phyloP scores from a whole-genome alignment of 2,329 filamentous ascomycete species.

The Fonsecaea nubica region DNA sequence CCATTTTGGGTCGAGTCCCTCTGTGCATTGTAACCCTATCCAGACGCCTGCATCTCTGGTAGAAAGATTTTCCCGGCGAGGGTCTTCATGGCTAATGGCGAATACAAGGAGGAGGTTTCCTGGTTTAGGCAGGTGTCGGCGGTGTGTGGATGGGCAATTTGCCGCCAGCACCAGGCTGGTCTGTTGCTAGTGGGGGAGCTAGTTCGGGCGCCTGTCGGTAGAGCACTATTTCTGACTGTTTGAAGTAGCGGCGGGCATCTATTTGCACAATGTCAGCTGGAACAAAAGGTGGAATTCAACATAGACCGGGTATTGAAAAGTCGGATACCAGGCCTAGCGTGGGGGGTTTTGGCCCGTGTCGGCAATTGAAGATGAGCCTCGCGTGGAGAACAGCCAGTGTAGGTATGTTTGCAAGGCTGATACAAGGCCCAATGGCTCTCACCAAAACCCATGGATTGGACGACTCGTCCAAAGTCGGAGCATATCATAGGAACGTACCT shows the following conservation, averaged over 20 bases:
- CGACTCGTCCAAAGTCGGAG: slow-evolving; percentile 15
- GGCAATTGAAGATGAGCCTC: background rate
- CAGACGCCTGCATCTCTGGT: background rate
- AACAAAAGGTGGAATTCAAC: background rate
- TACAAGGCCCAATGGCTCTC: background rate
- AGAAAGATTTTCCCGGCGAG: background rate
- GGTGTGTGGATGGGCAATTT: slow-evolving; percentile 35
- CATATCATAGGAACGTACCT: slow-evolving; percentile 60
- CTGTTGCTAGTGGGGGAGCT: slow-evolving; percentile 36
- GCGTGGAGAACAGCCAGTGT: background rate
- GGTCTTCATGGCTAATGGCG: background rate
- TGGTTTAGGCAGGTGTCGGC: slow-evolving; percentile 38
- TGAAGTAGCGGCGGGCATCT: slow-evolving; percentile 96
- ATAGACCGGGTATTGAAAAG: background rate
- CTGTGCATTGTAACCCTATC: background rate
- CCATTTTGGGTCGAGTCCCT: background rate
- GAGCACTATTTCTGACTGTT: slow-evolving; percentile 97
- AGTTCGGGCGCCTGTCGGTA: slow-evolving; percentile 73
- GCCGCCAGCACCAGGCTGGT: slow-evolving; percentile 39
- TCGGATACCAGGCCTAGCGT: slow-evolving; percentile 14
- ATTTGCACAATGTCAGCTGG: slow-evolving; percentile 6
- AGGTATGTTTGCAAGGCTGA: background rate
- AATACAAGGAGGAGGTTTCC: background rate
- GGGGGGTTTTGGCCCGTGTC: slow-evolving; percentile 25
- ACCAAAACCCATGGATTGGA: background rate